These are phyloP conservation scores for Phylloporus sp. DNA, from an alignment of 1,284 basidiomycete species.

Conservation along the genomic window DNA sequence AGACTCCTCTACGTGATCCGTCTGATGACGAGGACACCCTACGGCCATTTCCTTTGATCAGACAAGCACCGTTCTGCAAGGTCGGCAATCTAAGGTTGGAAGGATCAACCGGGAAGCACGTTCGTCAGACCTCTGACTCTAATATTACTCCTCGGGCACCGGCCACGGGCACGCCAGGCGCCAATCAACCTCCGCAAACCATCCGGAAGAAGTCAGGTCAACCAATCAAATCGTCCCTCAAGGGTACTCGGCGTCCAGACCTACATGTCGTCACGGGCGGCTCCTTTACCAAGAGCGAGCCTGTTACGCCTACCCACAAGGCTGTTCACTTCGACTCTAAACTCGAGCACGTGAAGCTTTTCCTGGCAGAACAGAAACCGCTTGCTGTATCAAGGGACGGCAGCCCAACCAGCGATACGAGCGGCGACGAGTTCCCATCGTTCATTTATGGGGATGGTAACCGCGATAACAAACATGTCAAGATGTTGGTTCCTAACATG, in stretches of 20 bases:
- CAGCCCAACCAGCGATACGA: conserved; percentile 84
- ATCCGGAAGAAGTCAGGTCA: conserved; percentile 91
- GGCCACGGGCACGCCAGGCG: conserved; percentile 14
- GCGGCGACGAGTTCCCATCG: conserved; percentile 69
- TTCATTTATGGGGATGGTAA: conserved; percentile 58
- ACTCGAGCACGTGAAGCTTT: conserved; percentile 92
- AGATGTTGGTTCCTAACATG: conserved; percentile 62
- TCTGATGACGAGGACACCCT: conserved; percentile 36
- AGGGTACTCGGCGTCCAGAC: conserved; percentile 59
- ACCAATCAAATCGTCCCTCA: conserved; percentile 90
- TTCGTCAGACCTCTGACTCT: conserved; percentile 43
- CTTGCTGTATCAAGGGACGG: conserved; percentile 91
- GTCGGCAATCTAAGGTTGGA: conserved; percentile 34
- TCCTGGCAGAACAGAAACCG: conserved; percentile 93
- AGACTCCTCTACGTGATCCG: conserved; percentile 19
- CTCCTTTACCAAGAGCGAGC: conserved; percentile 57
- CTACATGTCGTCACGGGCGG: conserved; percentile 54
- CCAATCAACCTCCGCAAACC: conserved; percentile 19
- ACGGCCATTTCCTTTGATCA: conserved; percentile 11
- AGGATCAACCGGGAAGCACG: conserved; percentile 30
- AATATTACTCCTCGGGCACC: conserved; percentile 32
- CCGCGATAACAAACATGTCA: conserved; percentile 44
- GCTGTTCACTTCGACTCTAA: conserved; percentile 93
- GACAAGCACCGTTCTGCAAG: conserved; percentile 16
- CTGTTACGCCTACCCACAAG: conserved; percentile 68